phyloP scores from a whole-genome alignment of 2,329 filamentous ascomycete genomes.

The Davidsoniella virescens region DNA sequence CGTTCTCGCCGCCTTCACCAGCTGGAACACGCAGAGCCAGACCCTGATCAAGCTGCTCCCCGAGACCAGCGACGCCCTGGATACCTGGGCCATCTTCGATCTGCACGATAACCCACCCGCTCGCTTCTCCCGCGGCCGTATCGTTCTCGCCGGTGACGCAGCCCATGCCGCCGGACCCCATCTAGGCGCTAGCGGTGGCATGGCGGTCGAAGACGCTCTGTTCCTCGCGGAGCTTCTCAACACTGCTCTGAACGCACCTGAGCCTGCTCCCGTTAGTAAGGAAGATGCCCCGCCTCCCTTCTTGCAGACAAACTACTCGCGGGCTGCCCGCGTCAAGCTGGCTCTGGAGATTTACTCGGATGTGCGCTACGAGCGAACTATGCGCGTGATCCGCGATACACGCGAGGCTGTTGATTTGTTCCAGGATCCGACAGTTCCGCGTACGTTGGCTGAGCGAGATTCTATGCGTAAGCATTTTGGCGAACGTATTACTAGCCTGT shows the following conservation, averaged over 20 bases:
- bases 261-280: background rate
- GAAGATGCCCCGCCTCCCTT: background rate
- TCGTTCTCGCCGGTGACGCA: constrained; percentile 17
- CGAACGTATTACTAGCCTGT: no score
- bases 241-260: background rate
- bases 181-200: constrained; percentile 17
- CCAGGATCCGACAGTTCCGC: constrained; percentile 12
- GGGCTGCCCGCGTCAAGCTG: constrained; percentile 7
- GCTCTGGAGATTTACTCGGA: constrained; percentile 18
- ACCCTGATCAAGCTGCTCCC: constrained; percentile 28
- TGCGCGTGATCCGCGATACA: constrained; percentile 19
- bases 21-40: constrained; percentile 16
- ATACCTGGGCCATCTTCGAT: constrained; percentile 18
- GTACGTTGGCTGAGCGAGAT: no score
- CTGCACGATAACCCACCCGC: constrained; percentile 9
- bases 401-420: constrained; percentile 19
- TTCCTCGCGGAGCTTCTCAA: background rate
- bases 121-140: constrained; percentile 13
- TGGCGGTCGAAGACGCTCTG: constrained; percentile 18
- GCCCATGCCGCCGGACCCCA: constrained; percentile 17
- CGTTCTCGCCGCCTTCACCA: background rate
- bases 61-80: constrained; percentile 21
- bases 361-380: constrained; percentile 18
- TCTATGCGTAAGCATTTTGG: no score
- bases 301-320: background rate